phyloP scores from a whole-genome alignment of 2,329 filamentous ascomycete genomes.

The Botrytis hyacinthi region DNA sequence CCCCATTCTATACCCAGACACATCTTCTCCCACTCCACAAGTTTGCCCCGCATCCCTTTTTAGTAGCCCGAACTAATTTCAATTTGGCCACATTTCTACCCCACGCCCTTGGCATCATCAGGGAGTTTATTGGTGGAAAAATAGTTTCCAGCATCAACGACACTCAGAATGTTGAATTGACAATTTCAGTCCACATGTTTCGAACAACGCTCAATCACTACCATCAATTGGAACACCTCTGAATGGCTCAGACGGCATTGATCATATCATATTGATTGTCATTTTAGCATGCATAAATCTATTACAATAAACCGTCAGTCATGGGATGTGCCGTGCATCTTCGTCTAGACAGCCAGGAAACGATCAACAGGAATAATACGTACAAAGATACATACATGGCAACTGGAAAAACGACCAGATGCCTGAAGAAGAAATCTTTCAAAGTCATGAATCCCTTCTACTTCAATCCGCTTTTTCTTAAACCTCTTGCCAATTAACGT shows the following conservation, averaged over 20 bases:
- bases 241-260: neutral
- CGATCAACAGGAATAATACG: neutral
- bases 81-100: conserved; percentile 1
- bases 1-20: conserved; percentile 1
- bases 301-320: conserved; percentile 8
- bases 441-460: neutral
- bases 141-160: conserved; percentile 11
- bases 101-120: conserved; percentile 17
- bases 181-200: neutral
- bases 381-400: neutral
- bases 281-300: conserved; percentile 6
- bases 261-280: neutral
- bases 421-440: neutral
- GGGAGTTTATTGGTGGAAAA: conserved; percentile 14
- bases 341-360: neutral
- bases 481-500: neutral
- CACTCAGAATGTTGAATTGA: neutral
- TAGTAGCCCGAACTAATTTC: neutral
- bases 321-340: neutral
- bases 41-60: conserved; percentile 7
- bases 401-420: neutral
- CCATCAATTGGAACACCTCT: neutral
- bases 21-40: neutral
- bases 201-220: neutral
- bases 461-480: neutral